Conservation (phyloP, 805 yeast genomes). For the Nematodospora valgi region DNA sequence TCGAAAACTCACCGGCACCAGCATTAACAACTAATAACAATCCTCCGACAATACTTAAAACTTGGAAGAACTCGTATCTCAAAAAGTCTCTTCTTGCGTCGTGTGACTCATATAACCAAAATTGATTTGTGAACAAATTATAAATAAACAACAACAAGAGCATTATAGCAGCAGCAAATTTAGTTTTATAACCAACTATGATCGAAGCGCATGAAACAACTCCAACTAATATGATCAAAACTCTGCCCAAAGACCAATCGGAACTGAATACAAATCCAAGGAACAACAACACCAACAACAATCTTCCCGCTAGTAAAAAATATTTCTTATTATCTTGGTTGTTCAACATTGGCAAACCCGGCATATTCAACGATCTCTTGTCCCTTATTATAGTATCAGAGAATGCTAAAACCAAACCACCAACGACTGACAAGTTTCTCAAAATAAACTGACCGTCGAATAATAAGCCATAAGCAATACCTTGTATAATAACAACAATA, state of each 20-base stretch:
- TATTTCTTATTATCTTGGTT: conserved; percentile 74
- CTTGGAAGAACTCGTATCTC: conserved; percentile 92
- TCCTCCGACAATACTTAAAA: conserved; percentile 93
- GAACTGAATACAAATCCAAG: conserved; percentile 78
- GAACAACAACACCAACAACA: conserved; percentile 79
- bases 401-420: conserved; percentile 84
- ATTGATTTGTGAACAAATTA: conserved; percentile 78
- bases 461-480: conserved; percentile 81
- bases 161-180: conserved; percentile 71
- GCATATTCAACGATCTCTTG: conserved; percentile 61
- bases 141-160: conserved; percentile 70
- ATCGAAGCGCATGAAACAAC: conserved; percentile 69
- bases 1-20: conserved; percentile 92
- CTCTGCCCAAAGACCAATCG: conserved; percentile 64
- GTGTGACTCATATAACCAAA: conserved; percentile 73
- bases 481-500: conserved; percentile 75
- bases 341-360: conserved; percentile 74
- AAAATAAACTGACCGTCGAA: conserved; percentile 78
- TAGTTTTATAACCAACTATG: conserved; percentile 90
- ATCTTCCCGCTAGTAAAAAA: conserved; percentile 81
- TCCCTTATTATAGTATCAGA: conserved; percentile 82
- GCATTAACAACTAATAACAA: conserved; percentile 85
- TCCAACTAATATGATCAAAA: conserved; percentile 66
- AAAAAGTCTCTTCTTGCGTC: conserved; percentile 83
- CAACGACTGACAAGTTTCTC: conserved; percentile 85